phyloP scores from a whole-genome alignment of 257 asterid species.

The Solanum microdontum region DNA sequence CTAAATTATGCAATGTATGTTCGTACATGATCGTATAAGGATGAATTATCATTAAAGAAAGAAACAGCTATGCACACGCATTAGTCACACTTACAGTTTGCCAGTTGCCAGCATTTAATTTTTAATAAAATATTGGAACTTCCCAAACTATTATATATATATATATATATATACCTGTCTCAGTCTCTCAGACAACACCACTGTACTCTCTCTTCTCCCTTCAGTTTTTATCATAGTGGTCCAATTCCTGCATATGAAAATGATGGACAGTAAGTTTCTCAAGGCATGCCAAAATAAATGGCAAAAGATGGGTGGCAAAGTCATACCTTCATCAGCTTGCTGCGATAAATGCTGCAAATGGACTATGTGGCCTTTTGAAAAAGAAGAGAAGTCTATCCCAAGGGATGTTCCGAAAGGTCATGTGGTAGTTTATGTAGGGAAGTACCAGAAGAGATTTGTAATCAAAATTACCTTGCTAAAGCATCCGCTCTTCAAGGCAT shows the following conservation, averaged over 20 bases:
- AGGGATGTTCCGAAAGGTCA: conserved; percentile 89
- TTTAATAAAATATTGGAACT: conserved; percentile 17
- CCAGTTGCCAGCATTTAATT: conserved; percentile 6
- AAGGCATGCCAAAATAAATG: conserved; percentile 41
- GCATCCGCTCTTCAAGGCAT: conserved; percentile 66
- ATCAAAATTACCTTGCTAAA: conserved; percentile 57
- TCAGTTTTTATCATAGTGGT: background rate
- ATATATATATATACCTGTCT: conserved; percentile 46
- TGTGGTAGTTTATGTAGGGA: conserved; percentile 75
- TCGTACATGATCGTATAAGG: conserved; percentile 66
- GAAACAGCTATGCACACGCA: conserved; percentile 20
- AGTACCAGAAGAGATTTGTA: conserved; percentile 53
- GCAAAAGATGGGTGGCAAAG: conserved; percentile 26
- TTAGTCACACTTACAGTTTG: conserved; percentile 18
- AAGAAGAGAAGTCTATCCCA: conserved; percentile 43
- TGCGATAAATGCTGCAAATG: conserved; percentile 41
- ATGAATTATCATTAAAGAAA: conserved; percentile 10
- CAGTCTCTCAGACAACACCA: conserved; percentile 23
- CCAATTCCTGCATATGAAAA: conserved; percentile 19
- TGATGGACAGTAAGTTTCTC: conserved; percentile 24
- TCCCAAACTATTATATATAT: conserved; percentile 35
- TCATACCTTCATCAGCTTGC: conserved; percentile 27
- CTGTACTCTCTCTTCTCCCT: conserved; percentile 6
- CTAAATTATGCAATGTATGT: conserved; percentile 38
- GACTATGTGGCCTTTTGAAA: conserved; percentile 30